Evolutionary conservation across 2,329 filamentous ascomycete species (phyloP), one percentile per base, ranked within the genome.

Genomic region (Calonectria pseudoturangicola): DNA sequence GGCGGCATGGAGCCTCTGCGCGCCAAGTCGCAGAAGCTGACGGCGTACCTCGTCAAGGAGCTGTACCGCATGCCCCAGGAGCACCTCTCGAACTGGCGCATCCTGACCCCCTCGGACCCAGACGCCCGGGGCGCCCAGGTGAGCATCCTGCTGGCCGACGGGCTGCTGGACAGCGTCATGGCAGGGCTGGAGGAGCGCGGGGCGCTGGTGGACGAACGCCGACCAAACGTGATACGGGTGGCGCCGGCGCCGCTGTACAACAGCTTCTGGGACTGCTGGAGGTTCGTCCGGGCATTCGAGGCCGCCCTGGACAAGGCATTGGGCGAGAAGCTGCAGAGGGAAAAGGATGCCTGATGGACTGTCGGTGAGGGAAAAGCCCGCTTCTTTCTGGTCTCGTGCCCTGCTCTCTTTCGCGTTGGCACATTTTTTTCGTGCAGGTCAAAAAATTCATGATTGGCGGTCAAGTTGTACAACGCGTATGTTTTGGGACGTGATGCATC

Each of bases 171-270:
- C 27, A 81, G 80, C 9, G 90, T 96, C 7, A 89, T 92, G 80
- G 85, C 87, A 68, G 87, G 87, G 69, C 83, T 97, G 43, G 90
- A 93, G 76, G 87, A 88, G 27, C 87, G 89, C 5, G 92, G 92
- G 1, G 91, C 96, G 2, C 88, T 97, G 1, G 90, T 94, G n/a
- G 95, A 97, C 80, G 93, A 96, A 85, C 88, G 95, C 73, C 93
- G 93, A 82, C 95, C 95, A 2, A 91, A 96, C 82, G 95, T 97
- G 15, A 91, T 97, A 58, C 87, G 95, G 10, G 91, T 96, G 6
- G 94, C 95, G 5, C 94, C 95, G 4, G 92, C 93, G 50, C 94
- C 95, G 9, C 81, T 97, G 81, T 97, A 97, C 83, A 97, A 96
- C 81, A 92, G 89, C 0, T 96, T 93, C 81, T 85, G 85, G 50